These are phyloP conservation scores for Ramaria sp. DNA, from an alignment of 768 basidiomycete species.

Conservation along the genomic window DNA sequence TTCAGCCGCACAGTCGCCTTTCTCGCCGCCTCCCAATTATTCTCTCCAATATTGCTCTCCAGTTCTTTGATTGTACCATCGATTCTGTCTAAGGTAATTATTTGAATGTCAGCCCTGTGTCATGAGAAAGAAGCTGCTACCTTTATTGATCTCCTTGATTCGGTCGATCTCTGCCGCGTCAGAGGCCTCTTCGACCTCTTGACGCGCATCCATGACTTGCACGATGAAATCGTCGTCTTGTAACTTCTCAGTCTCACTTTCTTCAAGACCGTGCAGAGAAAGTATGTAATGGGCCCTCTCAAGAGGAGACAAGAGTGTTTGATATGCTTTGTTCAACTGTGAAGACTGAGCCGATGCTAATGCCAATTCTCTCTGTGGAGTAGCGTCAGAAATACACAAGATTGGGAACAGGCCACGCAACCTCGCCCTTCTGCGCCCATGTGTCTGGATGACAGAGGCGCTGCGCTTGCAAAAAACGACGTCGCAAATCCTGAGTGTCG, in stretches of 20 bases:
- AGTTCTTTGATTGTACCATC: conserved; percentile 28
- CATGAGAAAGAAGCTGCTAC: conserved; percentile 25
- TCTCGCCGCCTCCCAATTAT: conserved; percentile 50
- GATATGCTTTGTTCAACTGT: conserved; percentile 75
- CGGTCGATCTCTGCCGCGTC: conserved; percentile 37
- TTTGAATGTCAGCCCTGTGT: neutral
- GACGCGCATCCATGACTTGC: conserved; percentile 71
- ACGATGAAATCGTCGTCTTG: conserved; percentile 62
- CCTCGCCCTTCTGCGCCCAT: conserved; percentile 61
- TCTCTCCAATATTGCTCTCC: neutral
- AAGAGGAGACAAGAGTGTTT: conserved; percentile 60
- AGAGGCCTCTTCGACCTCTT: conserved; percentile 59
- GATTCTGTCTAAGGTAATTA: conserved; percentile 39
- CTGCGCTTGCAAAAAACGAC: conserved; percentile 62
- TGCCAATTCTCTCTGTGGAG: conserved; percentile 39
- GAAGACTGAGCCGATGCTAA: conserved; percentile 61
- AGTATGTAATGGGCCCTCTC: conserved; percentile 77
- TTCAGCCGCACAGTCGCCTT: conserved; percentile 54
- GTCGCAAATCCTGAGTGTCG: conserved; percentile 47
- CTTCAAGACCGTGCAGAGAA: conserved; percentile 41
- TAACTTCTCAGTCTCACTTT: conserved; percentile 60
- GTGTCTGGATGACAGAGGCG: conserved; percentile 78
- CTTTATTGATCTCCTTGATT: conserved; percentile 44
- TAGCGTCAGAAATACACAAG: neutral
- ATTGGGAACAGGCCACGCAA: conserved; percentile 17